phyloP scores from a whole-genome alignment of 2,329 filamentous ascomycete species.

The Rutstroemia sp. region DNA sequence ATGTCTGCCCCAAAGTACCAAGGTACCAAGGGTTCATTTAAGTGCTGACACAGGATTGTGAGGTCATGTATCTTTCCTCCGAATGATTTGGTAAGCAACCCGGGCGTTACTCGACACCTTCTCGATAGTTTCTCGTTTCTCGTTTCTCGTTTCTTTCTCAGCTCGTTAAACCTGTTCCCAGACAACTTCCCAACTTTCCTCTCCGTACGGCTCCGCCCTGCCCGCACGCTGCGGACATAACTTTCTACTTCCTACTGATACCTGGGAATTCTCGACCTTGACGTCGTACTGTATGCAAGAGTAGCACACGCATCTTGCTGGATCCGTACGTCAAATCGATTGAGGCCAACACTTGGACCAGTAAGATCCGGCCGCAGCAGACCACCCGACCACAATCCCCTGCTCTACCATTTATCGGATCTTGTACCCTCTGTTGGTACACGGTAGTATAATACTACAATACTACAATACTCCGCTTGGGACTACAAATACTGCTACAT shows the following conservation, averaged over 20 bases:
- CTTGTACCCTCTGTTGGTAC: not conserved
- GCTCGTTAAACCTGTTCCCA: too few relatives aligned
- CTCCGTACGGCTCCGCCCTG: not conserved
- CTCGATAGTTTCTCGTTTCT: too few relatives aligned
- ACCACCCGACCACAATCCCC: not conserved
- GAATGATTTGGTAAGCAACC: too few relatives aligned
- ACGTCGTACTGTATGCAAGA: not conserved
- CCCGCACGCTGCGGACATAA: not conserved
- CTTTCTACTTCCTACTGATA: not conserved
- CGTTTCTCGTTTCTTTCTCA: too few relatives aligned
- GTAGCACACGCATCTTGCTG: not conserved
- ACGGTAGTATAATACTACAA: not conserved
- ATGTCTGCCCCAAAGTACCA: too few relatives aligned
- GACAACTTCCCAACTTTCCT: too few relatives aligned
- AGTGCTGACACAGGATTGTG: too few relatives aligned
- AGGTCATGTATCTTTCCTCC: too few relatives aligned
- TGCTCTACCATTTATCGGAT: not conserved
- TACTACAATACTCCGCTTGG: not conserved
- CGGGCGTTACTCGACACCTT: too few relatives aligned
- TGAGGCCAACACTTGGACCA: not conserved
- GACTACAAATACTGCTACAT: not conserved
- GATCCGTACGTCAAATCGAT: not conserved
- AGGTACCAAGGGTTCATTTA: too few relatives aligned
- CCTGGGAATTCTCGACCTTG: not conserved
- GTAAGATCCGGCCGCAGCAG: not conserved